A percentile compares a stretch with the other conserved stretches of the same genome.
These are phyloP conservation scores for Axilococcus clingmanii DNA, from an alignment of 139 green algal genomes.

Conservation along the genomic window DNA sequence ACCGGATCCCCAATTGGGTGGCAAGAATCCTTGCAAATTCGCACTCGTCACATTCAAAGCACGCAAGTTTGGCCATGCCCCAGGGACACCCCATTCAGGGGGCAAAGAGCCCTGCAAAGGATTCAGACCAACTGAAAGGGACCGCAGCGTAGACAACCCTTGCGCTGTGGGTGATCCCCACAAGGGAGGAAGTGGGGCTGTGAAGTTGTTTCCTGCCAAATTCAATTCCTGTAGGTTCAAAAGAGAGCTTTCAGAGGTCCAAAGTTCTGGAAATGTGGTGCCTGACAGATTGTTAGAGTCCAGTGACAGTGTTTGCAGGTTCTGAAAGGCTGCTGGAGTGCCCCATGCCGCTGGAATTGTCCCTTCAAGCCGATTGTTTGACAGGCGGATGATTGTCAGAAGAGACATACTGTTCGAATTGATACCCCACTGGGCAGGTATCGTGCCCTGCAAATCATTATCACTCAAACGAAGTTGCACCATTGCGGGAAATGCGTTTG, in stretches of 20 bases:
- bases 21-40: background rate
- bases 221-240: background rate
- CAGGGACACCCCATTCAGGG: background rate
- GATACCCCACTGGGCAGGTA: background rate
- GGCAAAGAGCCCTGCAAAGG: background rate
- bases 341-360: conserved; percentile 1
- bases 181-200: background rate
- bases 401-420: background rate
- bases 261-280: background rate
- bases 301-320: background rate
- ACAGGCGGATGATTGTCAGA: background rate
- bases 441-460: background rate
- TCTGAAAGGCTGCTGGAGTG: background rate
- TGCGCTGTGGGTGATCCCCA: background rate
- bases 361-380: background rate
- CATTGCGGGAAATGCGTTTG: background rate
- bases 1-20: too few relatives aligned
- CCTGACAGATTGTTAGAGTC: background rate
- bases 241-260: background rate
- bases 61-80: background rate
- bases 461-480: background rate
- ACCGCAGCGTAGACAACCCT: background rate
- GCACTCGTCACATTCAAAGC: background rate
- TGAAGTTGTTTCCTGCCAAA: background rate
- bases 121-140: background rate